phyloP scores from a whole-genome alignment of 192 early-diverging fungal genomes.

The Kickxella alabastrina region DNA sequence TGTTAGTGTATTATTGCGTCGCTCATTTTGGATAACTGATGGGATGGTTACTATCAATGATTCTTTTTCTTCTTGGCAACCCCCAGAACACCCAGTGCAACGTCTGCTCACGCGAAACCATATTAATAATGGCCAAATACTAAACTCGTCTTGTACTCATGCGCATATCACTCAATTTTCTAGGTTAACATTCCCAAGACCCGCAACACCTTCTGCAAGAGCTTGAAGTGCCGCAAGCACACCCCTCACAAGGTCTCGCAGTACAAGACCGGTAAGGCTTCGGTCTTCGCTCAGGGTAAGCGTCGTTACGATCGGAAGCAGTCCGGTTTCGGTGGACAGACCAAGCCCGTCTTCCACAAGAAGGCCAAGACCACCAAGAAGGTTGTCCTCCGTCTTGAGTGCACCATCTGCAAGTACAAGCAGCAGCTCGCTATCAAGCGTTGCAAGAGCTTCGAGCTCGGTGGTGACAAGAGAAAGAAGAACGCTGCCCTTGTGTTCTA shows the following conservation, averaged over 20 bases:
- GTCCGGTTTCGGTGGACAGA: conserved; percentile 99
- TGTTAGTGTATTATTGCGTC: no score
- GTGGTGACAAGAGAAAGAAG: conserved; percentile 98
- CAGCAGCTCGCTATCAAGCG: conserved; percentile 95
- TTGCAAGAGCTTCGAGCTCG: conserved; percentile 99
- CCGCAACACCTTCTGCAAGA: conserved; percentile 99
- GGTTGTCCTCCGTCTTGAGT: conserved; percentile 97
- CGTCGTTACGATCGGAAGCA: conserved; percentile 98
- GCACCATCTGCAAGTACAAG: conserved; percentile 99
- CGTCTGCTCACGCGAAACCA: not conserved
- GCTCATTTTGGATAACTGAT: no score
- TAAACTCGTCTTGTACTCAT: no score
- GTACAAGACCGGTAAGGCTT: conserved; percentile 99
- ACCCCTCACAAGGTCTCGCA: conserved; percentile 99
- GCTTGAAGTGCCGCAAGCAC: conserved; percentile 96
- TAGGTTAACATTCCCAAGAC: conserved; percentile 99
- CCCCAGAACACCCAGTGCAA: no score
- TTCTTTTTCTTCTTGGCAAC: no score
- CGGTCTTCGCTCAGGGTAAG: conserved; percentile 98
- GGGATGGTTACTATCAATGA: no score
- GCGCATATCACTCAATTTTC: no score
- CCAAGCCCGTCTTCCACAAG: conserved; percentile 99
- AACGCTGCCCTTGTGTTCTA: conserved; percentile 86
- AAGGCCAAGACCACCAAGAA: conserved; percentile 99
- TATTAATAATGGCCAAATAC: not conserved